phyloP scores from a whole-genome alignment of 2,329 filamentous ascomycete genomes.

The Raffaelea arxii region DNA sequence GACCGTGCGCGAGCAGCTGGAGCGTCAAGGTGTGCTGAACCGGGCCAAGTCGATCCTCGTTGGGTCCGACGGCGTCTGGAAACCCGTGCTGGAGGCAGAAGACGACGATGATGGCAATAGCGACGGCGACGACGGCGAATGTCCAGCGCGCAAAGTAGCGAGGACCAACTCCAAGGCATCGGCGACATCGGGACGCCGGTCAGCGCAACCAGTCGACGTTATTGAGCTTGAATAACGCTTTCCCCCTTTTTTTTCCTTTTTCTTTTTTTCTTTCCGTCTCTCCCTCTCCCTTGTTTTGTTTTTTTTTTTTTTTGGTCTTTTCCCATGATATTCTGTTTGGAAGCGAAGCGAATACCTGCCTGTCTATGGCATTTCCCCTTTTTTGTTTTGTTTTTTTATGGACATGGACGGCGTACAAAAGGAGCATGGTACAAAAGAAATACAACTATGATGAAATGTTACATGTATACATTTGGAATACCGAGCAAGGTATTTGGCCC shows the following conservation, averaged over 20 bases:
- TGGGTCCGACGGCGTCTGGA: conserved; percentile 56
- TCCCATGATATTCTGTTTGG: no score
- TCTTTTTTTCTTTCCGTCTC: not conserved
- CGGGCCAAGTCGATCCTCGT: conserved; percentile 52
- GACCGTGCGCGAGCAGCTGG: conserved; percentile 48
- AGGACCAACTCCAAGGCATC: not conserved
- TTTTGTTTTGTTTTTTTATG: no score
- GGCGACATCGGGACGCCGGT: not conserved
- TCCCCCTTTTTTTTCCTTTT: not conserved
- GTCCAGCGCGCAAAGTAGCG: not conserved
- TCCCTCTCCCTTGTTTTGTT: not conserved
- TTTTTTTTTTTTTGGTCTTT: no score
- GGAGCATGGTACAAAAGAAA: no score
- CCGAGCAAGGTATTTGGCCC: not conserved
- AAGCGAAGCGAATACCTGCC: no score
- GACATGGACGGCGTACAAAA: no score
- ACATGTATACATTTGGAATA: no score
- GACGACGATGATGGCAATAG: conserved; percentile 18
- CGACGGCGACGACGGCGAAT: conserved; percentile 16
- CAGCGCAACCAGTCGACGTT: not conserved
- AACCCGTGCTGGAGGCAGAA: conserved; percentile 25
- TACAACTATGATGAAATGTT: no score
- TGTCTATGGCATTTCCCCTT: no score
- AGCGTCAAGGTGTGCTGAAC: conserved; percentile 31
- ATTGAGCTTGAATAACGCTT: conserved; percentile 5